Base-by-base conservation (phyloP, 169 alveolate genomes). In the Plasmodium vinckei region DNA sequence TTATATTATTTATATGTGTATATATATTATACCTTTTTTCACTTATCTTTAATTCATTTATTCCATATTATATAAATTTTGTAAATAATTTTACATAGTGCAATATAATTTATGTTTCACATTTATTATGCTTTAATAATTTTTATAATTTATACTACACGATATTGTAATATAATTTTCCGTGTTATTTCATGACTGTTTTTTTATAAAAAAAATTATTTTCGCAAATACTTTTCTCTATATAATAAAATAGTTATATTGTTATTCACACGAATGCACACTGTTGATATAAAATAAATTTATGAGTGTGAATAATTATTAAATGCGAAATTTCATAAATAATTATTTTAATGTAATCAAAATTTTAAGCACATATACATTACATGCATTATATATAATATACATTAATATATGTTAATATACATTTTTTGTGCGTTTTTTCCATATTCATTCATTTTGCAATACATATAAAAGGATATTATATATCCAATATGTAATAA, bases 281-380 rank as follows among this genome's bases (percentile, higher is more conserved):
- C 12, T 13, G n/a, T 63, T 63, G 21, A 63, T 27, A 13, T 33
- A 12, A 63, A 5, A 63, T 10, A 33, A 4, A 13, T 63, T 63
- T 33, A 63, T 63, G 54, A 63, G 17, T 21, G 51, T 27, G 12
- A 63, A 63, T 25, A 63, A 63, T 10, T 63, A 33, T n/a, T 63
- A 63, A 63, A 27, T 63, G n/a, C 13, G 23, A 63, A 25, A 33
- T 61, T 25, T 9, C 70, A 61, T 63, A 63, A 63, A 27, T 57
- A 57, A 57, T 57, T 57, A 15, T 9, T 9, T 57, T 57, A 13
- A 51, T 57, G 10, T 21, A 17, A 5, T 9, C 42, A 57, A 9
- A 57, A 9, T 17, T 57, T 9, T 2, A 57, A 12, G 25, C 17
- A 57, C 17, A 57, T 57, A 57, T 56, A 1, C 25, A 21, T 21